These are phyloP conservation scores for Colletotrichum sp. DNA, from an alignment of 2,329 filamentous ascomycete species.

Conservation along the genomic window DNA sequence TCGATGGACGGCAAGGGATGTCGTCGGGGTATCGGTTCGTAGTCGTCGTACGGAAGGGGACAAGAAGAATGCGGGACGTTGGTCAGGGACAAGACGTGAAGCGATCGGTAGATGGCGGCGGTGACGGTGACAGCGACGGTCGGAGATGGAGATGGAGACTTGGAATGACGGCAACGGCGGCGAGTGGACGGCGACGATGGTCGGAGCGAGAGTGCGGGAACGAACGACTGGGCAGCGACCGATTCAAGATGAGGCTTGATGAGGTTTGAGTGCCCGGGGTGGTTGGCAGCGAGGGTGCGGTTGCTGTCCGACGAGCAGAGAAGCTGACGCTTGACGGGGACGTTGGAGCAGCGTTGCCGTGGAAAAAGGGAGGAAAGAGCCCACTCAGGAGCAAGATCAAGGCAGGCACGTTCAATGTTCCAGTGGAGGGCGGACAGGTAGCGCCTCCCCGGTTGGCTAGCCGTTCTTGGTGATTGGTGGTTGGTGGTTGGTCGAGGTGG, in stretches of 20 bases:
- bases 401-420: background rate
- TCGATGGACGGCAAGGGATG: background rate
- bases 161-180: background rate
- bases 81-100: background rate
- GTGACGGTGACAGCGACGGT: background rate
- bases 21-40: background rate
- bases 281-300: slow-evolving; percentile 11
- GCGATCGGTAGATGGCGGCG: slow-evolving; percentile 4
- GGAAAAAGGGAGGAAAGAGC: slow-evolving; percentile 26
- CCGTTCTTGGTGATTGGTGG: background rate
- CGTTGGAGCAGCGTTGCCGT: slow-evolving; percentile 26
- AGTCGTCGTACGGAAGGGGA: background rate
- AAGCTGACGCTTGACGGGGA: background rate
- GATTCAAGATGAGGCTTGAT: background rate
- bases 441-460: background rate
- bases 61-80: background rate
- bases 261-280: slow-evolving; percentile 11
- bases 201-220: slow-evolving; percentile 19
- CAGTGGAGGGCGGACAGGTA: background rate
- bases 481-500: background rate
- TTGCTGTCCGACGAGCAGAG: slow-evolving; percentile 20
- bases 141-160: background rate
- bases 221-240: slow-evolving; percentile 10
- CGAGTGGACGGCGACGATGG: background rate
- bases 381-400: background rate